phyloP scores from a whole-genome alignment of 2,329 filamentous ascomycete species.

The Macroventuria anomochaeta region DNA sequence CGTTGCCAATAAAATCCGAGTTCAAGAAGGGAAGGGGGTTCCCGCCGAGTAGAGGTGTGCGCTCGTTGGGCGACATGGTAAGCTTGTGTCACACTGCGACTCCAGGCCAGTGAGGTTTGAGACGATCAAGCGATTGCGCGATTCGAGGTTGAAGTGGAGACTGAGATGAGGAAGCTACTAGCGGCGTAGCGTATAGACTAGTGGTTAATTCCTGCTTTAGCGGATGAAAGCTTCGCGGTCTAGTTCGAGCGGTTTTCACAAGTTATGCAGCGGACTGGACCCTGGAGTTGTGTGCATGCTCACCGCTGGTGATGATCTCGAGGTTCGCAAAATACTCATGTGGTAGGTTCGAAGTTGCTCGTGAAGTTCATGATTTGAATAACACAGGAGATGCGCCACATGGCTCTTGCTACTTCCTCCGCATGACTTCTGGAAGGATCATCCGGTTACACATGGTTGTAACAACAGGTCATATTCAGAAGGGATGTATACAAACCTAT shows the following conservation, averaged over 20 bases:
- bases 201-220: conserved; percentile 11
- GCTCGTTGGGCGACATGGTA: conserved; percentile 13
- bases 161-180: conserved; percentile 4
- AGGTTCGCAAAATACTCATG: not conserved
- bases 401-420: not conserved
- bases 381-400: conserved; percentile 6
- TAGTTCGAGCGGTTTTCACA: conserved; percentile 9
- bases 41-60: conserved; percentile 13
- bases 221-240: conserved; percentile 17
- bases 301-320: not conserved
- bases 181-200: conserved; percentile 10
- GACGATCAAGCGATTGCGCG: conserved; percentile 6
- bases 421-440: conserved; percentile 4
- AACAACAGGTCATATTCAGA: conserved; percentile 13
- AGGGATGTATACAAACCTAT: not conserved
- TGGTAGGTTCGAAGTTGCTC: not conserved
- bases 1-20: conserved; percentile 17
- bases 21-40: conserved; percentile 13
- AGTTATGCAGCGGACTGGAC: conserved; percentile 1
- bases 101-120: not conserved
- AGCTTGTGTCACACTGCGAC: not conserved
- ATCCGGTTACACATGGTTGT: conserved; percentile 12
- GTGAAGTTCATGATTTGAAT: not conserved
- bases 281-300: not conserved
- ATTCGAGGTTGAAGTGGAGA: conserved; percentile 4